Conservation (phyloP, 257 asterid species). For the Cinchona pubescens region DNA sequence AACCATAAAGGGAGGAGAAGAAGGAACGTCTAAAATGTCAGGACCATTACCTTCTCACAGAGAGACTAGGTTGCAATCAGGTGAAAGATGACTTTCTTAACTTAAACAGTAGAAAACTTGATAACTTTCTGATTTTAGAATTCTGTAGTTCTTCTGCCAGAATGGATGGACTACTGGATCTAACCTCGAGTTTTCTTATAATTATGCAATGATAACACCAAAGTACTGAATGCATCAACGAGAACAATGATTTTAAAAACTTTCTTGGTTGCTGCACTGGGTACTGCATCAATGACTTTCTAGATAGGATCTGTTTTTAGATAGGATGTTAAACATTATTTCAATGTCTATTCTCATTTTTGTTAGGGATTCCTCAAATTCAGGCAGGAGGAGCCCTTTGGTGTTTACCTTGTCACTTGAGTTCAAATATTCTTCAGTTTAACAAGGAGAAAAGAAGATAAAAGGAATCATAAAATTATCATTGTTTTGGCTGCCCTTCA, state of each 20-base stretch:
- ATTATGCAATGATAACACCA: neutral
- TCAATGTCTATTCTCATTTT: too few species aligned
- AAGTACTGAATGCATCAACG: neutral
- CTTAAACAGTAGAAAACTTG: neutral
- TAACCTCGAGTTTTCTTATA: neutral
- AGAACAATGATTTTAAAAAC: neutral
- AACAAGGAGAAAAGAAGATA: neutral
- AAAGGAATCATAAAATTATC: neutral
- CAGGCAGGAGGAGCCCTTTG: neutral
- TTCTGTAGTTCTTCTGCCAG: neutral
- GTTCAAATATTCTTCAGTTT: neutral
- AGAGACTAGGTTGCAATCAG: neutral
- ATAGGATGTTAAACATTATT: too few species aligned
- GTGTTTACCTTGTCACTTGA: neutral
- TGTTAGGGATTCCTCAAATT: neutral
- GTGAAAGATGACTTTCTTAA: neutral
- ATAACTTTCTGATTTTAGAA: neutral
- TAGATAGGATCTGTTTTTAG: neutral
- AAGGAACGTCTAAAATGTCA: neutral
- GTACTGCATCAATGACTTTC: neutral
- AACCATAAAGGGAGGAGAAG: neutral
- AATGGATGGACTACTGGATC: neutral
- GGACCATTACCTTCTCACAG: neutral
- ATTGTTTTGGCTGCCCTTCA: neutral
- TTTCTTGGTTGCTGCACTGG: neutral